Evolutionary conservation across 23 red algal genomes (phyloP), one percentile per base, ranked within the genome.

Genomic region (Gracilaria domingensis): DNA sequence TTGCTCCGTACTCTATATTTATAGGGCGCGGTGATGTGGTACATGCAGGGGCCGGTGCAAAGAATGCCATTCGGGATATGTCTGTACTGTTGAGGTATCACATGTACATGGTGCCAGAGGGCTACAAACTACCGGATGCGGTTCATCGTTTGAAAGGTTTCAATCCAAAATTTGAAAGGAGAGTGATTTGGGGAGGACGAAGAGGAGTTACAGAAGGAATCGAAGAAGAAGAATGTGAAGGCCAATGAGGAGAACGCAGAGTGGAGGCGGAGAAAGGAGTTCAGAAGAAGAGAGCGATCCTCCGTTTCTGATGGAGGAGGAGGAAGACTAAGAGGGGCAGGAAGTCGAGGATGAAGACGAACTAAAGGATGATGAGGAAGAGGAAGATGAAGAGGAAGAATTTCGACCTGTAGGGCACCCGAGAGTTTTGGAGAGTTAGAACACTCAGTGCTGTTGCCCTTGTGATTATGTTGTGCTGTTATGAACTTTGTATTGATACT

Each of bases 51-150:
- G 81, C 81, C 17, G 81, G 59, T 32, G 9, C 18, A 17, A 30
- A 24, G 29, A 30, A 84, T 47, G 58, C 32, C 58, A 65, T 66
- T 45, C 24, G 8, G 24, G 81, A 66, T 20, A 37, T 39, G 34
- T 5, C 23, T 62, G 36, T 56, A n/a, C 33, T 62, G 8, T 61
- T 84, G n/a, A 20, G 81, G 59, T 84, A 84, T 42, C 56, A 84
- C 37, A 84, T 65, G 58, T 84, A 84, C 81, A 62, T 66, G 54
- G 58, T 84, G 25, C 81, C 81, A 24, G 55, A 84, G 12, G 59
- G 58, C 26, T 84, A 84, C 59, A 62, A 65, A 3, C 8, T 84
- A 25, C 81, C 81, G 33, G 81, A 84, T 84, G 81, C 81, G 55
- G 57, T 67, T 30, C 81, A 84, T 44, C 81, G 33, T 20, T 21